phyloP scores from a whole-genome alignment of 129 eudicot genomes.

The Smallanthus sonchifolius region DNA sequence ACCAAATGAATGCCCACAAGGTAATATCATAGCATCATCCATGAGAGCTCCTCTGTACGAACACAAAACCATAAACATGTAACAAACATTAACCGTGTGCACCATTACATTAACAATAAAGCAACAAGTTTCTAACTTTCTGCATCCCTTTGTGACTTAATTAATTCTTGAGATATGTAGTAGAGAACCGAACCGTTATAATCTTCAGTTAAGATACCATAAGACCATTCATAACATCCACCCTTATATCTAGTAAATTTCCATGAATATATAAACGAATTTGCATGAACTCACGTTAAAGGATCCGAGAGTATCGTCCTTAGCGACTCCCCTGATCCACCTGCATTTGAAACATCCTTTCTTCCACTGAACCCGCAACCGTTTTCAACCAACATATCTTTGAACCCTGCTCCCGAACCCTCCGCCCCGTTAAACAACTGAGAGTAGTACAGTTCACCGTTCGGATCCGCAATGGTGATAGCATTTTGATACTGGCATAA shows the following conservation, averaged over 20 bases:
- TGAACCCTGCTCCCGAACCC: slow-evolving; percentile 55
- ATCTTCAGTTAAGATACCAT: no score
- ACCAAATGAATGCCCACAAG: slow-evolving; percentile 96
- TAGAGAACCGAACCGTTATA: not conserved
- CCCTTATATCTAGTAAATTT: not conserved
- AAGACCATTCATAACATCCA: no score
- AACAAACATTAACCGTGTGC: not conserved
- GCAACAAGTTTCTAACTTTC: not conserved
- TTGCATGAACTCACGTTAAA: slow-evolving; percentile 54
- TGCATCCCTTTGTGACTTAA: not conserved
- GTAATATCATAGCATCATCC: slow-evolving; percentile 96
- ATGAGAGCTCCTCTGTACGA: slow-evolving; percentile 79
- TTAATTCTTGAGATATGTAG: not conserved
- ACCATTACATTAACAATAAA: not conserved
- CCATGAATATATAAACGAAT: not conserved
- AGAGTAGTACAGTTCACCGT: slow-evolving; percentile 54
- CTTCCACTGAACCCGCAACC: slow-evolving; percentile 73
- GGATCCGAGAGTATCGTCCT: slow-evolving; percentile 80
- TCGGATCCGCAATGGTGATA: slow-evolving; percentile 43
- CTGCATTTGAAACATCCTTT: slow-evolving; percentile 44
- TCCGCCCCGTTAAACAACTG: slow-evolving; percentile 51
- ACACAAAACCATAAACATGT: slow-evolving; percentile 22
- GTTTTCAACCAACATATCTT: slow-evolving; percentile 56
- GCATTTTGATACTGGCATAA: slow-evolving; percentile 41
- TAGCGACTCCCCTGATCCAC: slow-evolving; percentile 72